Percentiles rank a stretch among this genome's conserved stretches.
Conservation (phyloP, 2,329 filamentous ascomycete species). For the Biscogniauxia marginata region DNA sequence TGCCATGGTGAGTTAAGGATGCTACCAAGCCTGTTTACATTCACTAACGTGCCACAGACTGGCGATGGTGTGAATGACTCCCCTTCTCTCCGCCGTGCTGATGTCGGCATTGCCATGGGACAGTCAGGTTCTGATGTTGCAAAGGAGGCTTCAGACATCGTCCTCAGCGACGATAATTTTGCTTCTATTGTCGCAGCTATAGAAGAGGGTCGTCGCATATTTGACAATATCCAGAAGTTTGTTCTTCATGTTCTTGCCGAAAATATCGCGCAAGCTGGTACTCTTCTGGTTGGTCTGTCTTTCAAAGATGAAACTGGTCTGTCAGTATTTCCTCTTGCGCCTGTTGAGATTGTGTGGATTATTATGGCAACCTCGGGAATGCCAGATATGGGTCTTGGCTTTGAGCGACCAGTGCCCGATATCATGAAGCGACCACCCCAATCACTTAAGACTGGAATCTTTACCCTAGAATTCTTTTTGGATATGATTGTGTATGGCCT, state of each 20-base stretch:
- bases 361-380: conserved; percentile 77
- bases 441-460: conserved; percentile 59
- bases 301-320: conserved; percentile 66
- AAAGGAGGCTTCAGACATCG: conserved; percentile 64
- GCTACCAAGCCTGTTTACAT: no score
- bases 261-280: conserved; percentile 70
- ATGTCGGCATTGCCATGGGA: conserved; percentile 70
- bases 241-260: conserved; percentile 67
- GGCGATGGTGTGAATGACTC: conserved; percentile 75
- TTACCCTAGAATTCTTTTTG: conserved; percentile 63
- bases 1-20: conserved; percentile 61
- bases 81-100: conserved; percentile 66
- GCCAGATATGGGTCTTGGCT: conserved; percentile 75
- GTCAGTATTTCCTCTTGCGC: conserved; percentile 71
- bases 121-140: conserved; percentile 61
- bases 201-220: conserved; percentile 69
- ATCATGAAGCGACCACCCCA: conserved; percentile 69
- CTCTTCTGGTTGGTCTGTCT: conserved; percentile 66
- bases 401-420: conserved; percentile 68
- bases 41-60: conserved; percentile 42
- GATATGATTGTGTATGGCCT: conserved; percentile 69
- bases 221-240: conserved; percentile 76
- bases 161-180: conserved; percentile 73
- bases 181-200: conserved; percentile 69
- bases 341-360: conserved; percentile 78